phyloP scores from a whole-genome alignment of 106 monocot genomes.

The Hemerocallis citrina region DNA sequence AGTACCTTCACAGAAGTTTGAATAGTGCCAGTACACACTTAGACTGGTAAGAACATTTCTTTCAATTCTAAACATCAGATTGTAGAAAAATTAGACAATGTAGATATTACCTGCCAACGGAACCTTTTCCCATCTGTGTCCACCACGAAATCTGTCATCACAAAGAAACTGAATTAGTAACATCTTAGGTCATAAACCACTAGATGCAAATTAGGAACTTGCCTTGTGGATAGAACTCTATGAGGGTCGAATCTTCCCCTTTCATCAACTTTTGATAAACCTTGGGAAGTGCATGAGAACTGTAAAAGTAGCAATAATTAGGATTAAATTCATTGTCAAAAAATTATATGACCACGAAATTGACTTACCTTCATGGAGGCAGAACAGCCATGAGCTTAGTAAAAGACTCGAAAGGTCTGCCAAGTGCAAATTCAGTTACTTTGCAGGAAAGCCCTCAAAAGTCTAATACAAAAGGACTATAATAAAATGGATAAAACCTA shows the following conservation, averaged over 20 bases:
- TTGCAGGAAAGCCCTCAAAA: conserved; percentile 11
- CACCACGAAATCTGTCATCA: conserved; percentile 29
- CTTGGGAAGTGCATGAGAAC: conserved; percentile 34
- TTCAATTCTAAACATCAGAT: neutral
- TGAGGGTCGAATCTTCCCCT: conserved; percentile 16
- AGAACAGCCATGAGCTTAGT: conserved; percentile 64
- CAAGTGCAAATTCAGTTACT: conserved; percentile 12
- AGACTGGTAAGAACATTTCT: neutral
- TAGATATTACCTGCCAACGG: conserved; percentile 34
- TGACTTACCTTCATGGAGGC: conserved; percentile 37
- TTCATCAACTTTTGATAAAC: conserved; percentile 32
- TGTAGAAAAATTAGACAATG: neutral
- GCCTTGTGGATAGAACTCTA: conserved; percentile 46
- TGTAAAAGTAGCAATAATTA: conserved; percentile 11
- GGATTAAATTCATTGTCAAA: no score
- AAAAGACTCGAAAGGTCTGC: conserved; percentile 41
- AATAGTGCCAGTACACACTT: no score
- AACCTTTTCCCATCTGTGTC: conserved; percentile 41
- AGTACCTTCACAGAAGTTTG: no score
- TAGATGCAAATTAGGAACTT: neutral
- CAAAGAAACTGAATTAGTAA: neutral
- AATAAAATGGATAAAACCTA: conserved; percentile 57
- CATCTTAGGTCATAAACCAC: no score
- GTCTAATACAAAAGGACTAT: conserved; percentile 57
- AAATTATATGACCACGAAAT: neutral